These are phyloP conservation scores for Candida arabinofermentans DNA, from an alignment of 805 yeast species.

Conservation along the genomic window DNA sequence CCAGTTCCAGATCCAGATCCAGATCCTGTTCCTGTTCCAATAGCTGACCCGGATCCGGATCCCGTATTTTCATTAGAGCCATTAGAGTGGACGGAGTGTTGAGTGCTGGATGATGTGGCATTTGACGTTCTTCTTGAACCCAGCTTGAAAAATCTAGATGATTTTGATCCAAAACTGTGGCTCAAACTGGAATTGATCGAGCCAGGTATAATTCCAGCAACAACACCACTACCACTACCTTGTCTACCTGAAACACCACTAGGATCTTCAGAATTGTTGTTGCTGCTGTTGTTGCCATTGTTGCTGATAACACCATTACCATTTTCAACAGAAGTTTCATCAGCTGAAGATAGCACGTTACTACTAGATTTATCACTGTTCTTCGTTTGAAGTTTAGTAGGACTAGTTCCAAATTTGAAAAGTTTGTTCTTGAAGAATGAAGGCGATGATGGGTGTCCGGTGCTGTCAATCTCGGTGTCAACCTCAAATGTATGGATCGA, in stretches of 20 bases:
- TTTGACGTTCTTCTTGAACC: conserved; percentile 22
- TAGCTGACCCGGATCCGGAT: neutral
- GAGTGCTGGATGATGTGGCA: conserved; percentile 11
- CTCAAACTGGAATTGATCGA: too few species aligned
- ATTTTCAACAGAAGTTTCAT: conserved; percentile 11
- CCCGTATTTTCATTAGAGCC: neutral
- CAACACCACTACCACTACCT: too few species aligned
- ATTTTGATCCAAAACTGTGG: conserved; percentile 24
- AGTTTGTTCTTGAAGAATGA: conserved; percentile 35
- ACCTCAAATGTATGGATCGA: conserved; percentile 23
- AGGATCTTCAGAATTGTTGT: too few species aligned
- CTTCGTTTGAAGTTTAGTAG: conserved; percentile 27
- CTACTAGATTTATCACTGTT: conserved; percentile 18
- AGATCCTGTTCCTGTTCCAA: conserved; percentile 2
- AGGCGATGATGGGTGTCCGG: conserved; percentile 29
- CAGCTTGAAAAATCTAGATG: conserved; percentile 31
- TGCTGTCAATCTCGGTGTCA: conserved; percentile 1
- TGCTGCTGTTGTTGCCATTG: too few species aligned
- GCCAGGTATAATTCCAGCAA: too few species aligned
- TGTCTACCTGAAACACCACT: too few species aligned
- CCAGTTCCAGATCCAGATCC: neutral
- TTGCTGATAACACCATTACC: conserved; percentile 6
- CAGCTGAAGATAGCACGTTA: conserved; percentile 6
- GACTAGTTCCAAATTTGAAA: conserved; percentile 35
- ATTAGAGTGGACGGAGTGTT: conserved; percentile 3